These are phyloP conservation scores for Russula sp. DNA, from an alignment of 768 basidiomycete genomes.

Conservation along the genomic window DNA sequence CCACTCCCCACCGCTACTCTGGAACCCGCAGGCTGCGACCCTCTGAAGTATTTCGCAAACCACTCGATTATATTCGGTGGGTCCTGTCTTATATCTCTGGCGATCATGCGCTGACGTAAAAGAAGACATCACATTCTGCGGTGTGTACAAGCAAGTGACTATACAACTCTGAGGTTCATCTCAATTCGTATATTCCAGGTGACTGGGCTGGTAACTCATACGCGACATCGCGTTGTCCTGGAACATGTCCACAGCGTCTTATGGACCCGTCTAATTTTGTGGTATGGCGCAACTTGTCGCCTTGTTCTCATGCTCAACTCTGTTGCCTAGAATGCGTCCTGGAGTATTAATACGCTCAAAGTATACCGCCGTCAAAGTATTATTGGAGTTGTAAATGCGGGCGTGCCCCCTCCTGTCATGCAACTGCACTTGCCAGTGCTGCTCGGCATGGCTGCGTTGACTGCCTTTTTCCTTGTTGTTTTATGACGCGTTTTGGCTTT, in stretches of 20 bases:
- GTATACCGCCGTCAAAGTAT: slow-evolving; percentile 40
- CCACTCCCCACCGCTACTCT: slow-evolving; percentile 59
- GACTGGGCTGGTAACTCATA: slow-evolving; percentile 86
- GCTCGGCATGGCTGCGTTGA: neutral
- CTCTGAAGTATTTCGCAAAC: slow-evolving; percentile 50
- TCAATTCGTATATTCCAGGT: slow-evolving; percentile 33
- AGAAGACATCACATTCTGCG: slow-evolving; percentile 77
- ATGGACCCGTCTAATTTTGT: slow-evolving; percentile 67
- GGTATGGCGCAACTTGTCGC: slow-evolving; percentile 34
- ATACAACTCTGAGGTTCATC: slow-evolving; percentile 3
- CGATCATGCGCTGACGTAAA: neutral
- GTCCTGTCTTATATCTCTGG: slow-evolving; percentile 24
- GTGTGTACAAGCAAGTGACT: slow-evolving; percentile 32
- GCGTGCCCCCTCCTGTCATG: neutral
- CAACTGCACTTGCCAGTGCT: neutral
- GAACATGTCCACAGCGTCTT: slow-evolving; percentile 56
- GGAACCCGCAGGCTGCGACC: slow-evolving; percentile 47
- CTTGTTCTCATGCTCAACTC: neutral
- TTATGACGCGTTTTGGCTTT: neutral
- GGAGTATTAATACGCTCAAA: slow-evolving; percentile 74
- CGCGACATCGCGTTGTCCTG: slow-evolving; percentile 64
- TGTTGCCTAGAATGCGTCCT: slow-evolving; percentile 57
- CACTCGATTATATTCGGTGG: slow-evolving; percentile 71
- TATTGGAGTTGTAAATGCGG: slow-evolving; percentile 9
- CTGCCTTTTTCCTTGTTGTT: neutral